Evolutionary conservation across 2,329 filamentous ascomycete species (phyloP), one percentile per base, ranked within the genome.

Genomic region (Phialophora verrucosa): DNA sequence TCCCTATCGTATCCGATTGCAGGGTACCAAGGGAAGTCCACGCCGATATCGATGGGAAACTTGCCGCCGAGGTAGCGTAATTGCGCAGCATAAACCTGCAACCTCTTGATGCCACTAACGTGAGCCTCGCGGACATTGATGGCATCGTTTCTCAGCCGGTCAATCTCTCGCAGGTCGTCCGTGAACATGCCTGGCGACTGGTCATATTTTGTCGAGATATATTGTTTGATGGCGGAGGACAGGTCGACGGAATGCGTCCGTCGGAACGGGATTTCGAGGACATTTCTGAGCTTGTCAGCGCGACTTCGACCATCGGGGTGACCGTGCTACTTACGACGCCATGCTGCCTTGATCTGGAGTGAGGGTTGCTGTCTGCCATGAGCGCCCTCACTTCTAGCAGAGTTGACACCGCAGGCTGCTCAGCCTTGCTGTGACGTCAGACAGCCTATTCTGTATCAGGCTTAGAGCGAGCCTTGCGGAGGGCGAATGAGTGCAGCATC

Each of bases 121-220:
- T 99, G 95, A 2, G 95, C 88, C 76, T 99, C 95, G 66, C 90
- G 87, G 1, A 95, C 90, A 77, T 93, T 92, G 63, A 97, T 84
- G n/a, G 95, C 95, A 76, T 96, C 91, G 69, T 87, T 86, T 4
- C 95, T 89, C 65, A 98, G 82, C 57, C 87, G 83, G 76, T 98
- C 93, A 74, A 99, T 93, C 71, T 90, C 86, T 75, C 93, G 88
- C 65, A 97, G 87, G 81, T 99, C 95, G 70, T 91, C 86, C 69
- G 88, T 87, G 79, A 99, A 99, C 90, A 97, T 96, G 78, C 97
- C 93, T 38, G 95, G 94, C 76, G 97, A 94, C 78, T 99, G 95
- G 79, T 98, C 94, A 89, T 98, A 98, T 84, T 98, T 97, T 78
- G 88, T 90, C 68, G 93, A 96, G 75, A 99, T 98, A 82, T 99